Evolutionary conservation across 1,284 basidiomycete genomes (phyloP).

Genomic region (Bjerkandera adusta): DNA sequence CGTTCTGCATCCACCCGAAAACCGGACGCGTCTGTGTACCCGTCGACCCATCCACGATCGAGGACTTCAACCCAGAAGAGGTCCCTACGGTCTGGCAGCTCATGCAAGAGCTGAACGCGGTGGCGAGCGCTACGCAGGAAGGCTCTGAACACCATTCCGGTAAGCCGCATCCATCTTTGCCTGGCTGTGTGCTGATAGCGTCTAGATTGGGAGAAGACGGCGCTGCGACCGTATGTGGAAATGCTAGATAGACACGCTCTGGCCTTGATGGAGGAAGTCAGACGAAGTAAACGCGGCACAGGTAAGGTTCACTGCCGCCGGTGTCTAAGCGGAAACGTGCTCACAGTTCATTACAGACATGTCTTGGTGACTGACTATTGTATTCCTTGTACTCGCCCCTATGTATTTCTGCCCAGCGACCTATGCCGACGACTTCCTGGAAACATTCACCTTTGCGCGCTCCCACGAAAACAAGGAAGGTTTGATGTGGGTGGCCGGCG

Average conservation of each 20-base stretch:
- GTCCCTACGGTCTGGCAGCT: conserved; percentile 90
- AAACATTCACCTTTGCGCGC: too few species aligned
- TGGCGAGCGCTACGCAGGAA: conserved; percentile 26
- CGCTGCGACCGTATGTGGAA: conserved; percentile 86
- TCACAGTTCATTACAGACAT: background rate
- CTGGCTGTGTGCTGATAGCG: background rate
- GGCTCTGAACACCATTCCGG: conserved; percentile 51
- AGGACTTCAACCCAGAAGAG: conserved; percentile 80
- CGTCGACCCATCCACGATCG: conserved; percentile 75
- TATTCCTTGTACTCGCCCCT: too few species aligned
- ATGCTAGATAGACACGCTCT: conserved; percentile 79
- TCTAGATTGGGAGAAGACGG: conserved; percentile 69
- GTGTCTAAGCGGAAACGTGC: background rate
- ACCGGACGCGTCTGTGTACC: conserved; percentile 97
- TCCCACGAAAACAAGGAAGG: too few species aligned
- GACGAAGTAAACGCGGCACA: conserved; percentile 48
- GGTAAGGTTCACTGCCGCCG: conserved; percentile 27
- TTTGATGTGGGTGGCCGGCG: too few species aligned
- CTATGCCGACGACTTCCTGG: too few species aligned
- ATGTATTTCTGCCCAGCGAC: too few species aligned
- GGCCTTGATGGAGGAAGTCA: conserved; percentile 58
- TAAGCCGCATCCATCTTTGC: conserved; percentile 24
- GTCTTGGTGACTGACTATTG: conserved; percentile 4
- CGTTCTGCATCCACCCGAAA: conserved; percentile 96
- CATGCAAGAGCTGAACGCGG: conserved; percentile 72